Evolutionary conservation across 2,329 filamentous ascomycete species (phyloP), one percentile per base, ranked within the genome.

Genomic region (Alternaria burnsii): DNA sequence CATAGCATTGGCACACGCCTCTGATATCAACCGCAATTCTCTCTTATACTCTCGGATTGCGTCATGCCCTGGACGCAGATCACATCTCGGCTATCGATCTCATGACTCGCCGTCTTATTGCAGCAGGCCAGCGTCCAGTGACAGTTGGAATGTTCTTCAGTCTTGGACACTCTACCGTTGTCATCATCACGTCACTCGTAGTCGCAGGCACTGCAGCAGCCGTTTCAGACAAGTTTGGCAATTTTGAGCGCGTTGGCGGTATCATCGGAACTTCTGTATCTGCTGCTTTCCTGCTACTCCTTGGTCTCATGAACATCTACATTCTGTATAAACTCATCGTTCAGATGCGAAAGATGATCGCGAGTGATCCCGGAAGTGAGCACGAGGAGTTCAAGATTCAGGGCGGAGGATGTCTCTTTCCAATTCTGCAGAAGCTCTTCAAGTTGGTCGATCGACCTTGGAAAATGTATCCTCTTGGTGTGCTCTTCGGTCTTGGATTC

Each of bases 21-120:
- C 85, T 97, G 63, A 87, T 94, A 51, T 91, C 91, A 2, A 90
- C 93, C 3, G 92, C 93, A 1, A 88, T 94, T 2, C 86, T 98
- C 1, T 89, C 94, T 26, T 98, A 96, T 78, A 92, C 92, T 0
- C 86, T 98, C 11, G 94, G 94, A 3, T 86, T 98, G 12, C 90
- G 94, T 42, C 94, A 98, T 82, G 94, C 94, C n/a, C 87, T 98
- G 44, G 95, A 98, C 74, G 95, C 94, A n/a, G 94, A 98, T 79
- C 95, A 98, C 75, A 92, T 92, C 66, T 88, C 87, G 41, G 94
- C 94, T 65, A 99, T 98, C 71, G 94, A 98, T 79, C 86, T 98
- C 38, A 97, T 96, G 89, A 98, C 95, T 1, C 87, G 95, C 3
- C 89, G 94, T 7, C 87, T 98, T 24, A 88, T 98, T 38, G 94